Evolutionary conservation across 2,329 filamentous ascomycete species (phyloP), one percentile per base, ranked within the genome.

Genomic region (Aspergillus japonicus): DNA sequence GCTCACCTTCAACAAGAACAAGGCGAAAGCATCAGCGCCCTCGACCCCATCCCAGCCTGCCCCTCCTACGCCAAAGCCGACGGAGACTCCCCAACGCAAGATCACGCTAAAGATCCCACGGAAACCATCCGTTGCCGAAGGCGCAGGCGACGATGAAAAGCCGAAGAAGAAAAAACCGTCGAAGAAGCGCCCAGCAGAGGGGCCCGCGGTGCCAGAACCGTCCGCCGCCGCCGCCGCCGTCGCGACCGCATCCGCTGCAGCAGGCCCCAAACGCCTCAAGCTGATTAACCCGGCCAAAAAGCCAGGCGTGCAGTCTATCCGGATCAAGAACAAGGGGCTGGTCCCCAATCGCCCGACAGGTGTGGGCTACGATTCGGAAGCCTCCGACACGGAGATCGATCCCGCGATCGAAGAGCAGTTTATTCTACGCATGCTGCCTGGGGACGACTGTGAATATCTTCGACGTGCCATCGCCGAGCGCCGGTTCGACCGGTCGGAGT

Each of bases 331-430:
- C 52, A 86, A 88, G 67, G 89, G 88, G n/a, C 84, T 87, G 63
- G 82, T 85, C 1, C 89, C 90, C 6, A 80, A 84, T 33, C 85
- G 91, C 64, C 87, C 87, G 5, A 85, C 86, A 1, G 95, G 95
- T 54, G 92, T 96, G 58, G 95, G 94, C 7, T 99, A 98, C 76
- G 95, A 99, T 73, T 97, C 93, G 3, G 95, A 98, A 75, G 92
- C 93, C 12, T 95, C 92, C 57, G 95, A 98, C 71, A 87, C 89
- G 14, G 95, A 99, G 75, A 77, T 81, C 10, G 95, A 99, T 70
- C 95, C 95, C 0, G 84, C 89, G 1, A 91, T 96, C 62, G 94
- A 98, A 75, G 90, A 94, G 70, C 89, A 96, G 64, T 91, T 98
- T 66, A 83, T 99, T 8, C 76, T 99, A 62, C 90, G 95, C 61